Percentiles rank a stretch among this genome's conserved stretches.
These are phyloP conservation scores for Boletales sp. DNA, from an alignment of 768 basidiomycete genomes.

Conservation along the genomic window DNA sequence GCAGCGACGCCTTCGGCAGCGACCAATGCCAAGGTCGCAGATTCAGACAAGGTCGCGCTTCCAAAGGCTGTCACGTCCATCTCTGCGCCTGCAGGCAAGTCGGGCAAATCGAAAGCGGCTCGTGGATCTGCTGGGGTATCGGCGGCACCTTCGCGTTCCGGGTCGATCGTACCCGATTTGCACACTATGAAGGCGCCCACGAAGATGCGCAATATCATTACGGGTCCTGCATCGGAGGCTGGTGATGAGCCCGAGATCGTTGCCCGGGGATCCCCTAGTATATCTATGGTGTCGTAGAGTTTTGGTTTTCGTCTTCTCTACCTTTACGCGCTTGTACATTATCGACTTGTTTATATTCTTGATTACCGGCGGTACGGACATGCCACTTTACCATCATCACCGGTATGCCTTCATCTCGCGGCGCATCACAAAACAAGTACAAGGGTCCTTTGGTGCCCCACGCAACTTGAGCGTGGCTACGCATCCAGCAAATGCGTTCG, in stretches of 20 bases:
- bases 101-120: conserved; percentile 39
- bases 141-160: conserved; percentile 56
- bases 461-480: neutral
- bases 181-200: conserved; percentile 50
- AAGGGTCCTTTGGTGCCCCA: neutral
- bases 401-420: too few relatives aligned
- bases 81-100: conserved; percentile 45
- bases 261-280: conserved; percentile 14
- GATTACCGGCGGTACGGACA: neutral
- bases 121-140: conserved; percentile 39
- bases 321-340: conserved; percentile 1
- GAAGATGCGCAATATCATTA: conserved; percentile 63
- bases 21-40: conserved; percentile 26
- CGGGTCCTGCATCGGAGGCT: conserved; percentile 48
- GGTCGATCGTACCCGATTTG: conserved; percentile 48
- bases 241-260: conserved; percentile 45
- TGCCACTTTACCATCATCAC: neutral
- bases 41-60: conserved; percentile 24
- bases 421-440: neutral
- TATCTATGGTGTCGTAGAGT: conserved; percentile 18
- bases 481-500: neutral
- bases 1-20: conserved; percentile 25
- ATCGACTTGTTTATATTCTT: conserved; percentile 13
- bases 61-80: conserved; percentile 43
- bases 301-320: conserved; percentile 6